Conservation (phyloP, 768 basidiomycete species). For the Mycena floridula region DNA sequence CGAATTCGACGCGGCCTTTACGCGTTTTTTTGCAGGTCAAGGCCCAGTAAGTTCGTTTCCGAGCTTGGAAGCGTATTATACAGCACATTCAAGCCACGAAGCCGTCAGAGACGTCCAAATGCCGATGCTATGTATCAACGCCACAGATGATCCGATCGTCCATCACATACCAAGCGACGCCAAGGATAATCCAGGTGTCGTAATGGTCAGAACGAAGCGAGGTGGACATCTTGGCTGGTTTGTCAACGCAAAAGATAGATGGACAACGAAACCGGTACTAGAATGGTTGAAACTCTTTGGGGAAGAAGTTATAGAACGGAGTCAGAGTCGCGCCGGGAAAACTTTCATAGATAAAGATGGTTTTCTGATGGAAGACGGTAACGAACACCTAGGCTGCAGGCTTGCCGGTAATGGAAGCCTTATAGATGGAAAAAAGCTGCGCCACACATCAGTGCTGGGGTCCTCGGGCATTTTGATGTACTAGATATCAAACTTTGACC, state of each 20-base stretch:
- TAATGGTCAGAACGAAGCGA: constrained; percentile 51
- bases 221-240: constrained; percentile 89
- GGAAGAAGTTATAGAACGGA: constrained; percentile 45
- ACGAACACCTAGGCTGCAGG: constrained; percentile 50
- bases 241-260: not conserved
- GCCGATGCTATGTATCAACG: constrained; percentile 71
- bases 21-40: constrained; percentile 26
- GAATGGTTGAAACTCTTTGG: constrained; percentile 52
- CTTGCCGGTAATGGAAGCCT: no score
- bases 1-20: constrained; percentile 59
- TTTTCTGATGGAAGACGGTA: constrained; percentile 53
- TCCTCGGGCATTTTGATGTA: no score
- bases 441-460: no score
- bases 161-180: constrained; percentile 47
- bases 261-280: not conserved
- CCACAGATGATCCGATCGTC: constrained; percentile 77
- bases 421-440: no score
- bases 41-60: not conserved
- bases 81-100: constrained; percentile 44
- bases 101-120: constrained; percentile 54
- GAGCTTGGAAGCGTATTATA: not conserved
- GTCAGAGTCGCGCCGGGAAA: constrained; percentile 22
- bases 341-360: constrained; percentile 49
- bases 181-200: constrained; percentile 44
- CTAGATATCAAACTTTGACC: no score